phyloP scores from a whole-genome alignment of 176 grass and related monocot species.

The Juncus effusus region DNA sequence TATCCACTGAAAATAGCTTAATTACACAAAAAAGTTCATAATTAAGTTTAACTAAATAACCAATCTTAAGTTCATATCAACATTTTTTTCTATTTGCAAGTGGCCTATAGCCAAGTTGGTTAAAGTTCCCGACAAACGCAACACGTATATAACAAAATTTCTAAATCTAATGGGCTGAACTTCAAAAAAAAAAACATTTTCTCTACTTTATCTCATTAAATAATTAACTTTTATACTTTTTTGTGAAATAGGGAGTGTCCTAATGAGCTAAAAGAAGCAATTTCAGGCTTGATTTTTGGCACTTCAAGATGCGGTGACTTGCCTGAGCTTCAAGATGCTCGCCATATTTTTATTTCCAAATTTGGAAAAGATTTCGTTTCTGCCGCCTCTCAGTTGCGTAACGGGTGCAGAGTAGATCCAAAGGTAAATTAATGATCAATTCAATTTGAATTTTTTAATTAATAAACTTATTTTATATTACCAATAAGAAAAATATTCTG shows the following conservation, averaged over 20 bases:
- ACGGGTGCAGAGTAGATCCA: constrained; percentile 49
- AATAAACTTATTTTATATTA: neutral
- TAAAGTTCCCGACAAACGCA: no score
- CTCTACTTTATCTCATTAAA: no score
- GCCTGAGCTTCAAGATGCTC: constrained; percentile 67
- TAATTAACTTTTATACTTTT: neutral
- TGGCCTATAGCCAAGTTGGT: no score
- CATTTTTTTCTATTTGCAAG: neutral
- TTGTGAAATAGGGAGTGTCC: constrained; percentile 44
- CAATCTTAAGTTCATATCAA: neutral
- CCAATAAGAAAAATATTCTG: neutral
- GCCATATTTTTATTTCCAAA: constrained; percentile 40
- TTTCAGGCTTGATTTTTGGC: constrained; percentile 61
- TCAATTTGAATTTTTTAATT: no score
- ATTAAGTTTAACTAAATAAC: neutral
- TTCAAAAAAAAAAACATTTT: neutral
- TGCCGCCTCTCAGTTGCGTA: constrained; percentile 41
- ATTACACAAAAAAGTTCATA: neutral
- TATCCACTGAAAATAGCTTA: neutral
- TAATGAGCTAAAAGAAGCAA: constrained; percentile 76
- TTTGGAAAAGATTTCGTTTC: constrained; percentile 64
- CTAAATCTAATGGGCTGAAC: no score
- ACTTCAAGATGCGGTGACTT: constrained; percentile 64
- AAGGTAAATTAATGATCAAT: constrained; percentile 37
- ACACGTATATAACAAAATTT: no score